Conservation (phyloP, 768 basidiomycete species). For the Ramaria sp. region DNA sequence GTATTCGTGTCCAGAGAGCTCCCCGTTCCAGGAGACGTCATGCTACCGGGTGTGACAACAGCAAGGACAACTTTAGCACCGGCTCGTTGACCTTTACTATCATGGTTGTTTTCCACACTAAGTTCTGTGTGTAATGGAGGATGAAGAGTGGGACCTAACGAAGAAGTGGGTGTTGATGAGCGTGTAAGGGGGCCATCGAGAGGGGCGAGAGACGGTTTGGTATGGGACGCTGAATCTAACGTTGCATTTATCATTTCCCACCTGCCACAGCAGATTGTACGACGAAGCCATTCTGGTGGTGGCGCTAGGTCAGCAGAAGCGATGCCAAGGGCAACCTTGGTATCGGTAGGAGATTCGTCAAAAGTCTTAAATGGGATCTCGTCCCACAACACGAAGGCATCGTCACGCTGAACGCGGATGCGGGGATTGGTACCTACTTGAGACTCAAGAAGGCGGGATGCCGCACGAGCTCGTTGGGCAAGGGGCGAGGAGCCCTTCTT, state of each 20-base stretch:
- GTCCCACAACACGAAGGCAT: constrained; percentile 79
- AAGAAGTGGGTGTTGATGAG: not conserved
- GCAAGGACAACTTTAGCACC: constrained; percentile 52
- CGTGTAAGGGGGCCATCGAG: not conserved
- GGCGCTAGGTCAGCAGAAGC: not conserved
- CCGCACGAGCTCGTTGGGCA: constrained; percentile 75
- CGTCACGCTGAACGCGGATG: constrained; percentile 72
- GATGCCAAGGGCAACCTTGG: not conserved
- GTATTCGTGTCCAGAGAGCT: constrained; percentile 6
- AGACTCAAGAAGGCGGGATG: constrained; percentile 80
- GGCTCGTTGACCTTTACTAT: constrained; percentile 3
- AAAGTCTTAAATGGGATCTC: constrained; percentile 37
- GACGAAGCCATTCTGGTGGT: constrained; percentile 77
- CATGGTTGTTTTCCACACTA: not conserved
- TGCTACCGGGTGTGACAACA: constrained; percentile 26
- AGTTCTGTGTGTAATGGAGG: not conserved
- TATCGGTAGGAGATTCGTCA: constrained; percentile 15
- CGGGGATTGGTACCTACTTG: constrained; percentile 77
- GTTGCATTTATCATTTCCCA: constrained; percentile 56
- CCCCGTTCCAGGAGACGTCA: not conserved
- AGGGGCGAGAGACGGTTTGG: not conserved
- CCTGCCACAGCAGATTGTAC: constrained; percentile 71
- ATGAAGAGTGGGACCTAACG: not conserved
- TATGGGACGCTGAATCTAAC: not conserved
- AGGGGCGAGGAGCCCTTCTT: constrained; percentile 80